These are phyloP conservation scores for Candida railenensis DNA, from an alignment of 805 yeast species.

Conservation along the genomic window DNA sequence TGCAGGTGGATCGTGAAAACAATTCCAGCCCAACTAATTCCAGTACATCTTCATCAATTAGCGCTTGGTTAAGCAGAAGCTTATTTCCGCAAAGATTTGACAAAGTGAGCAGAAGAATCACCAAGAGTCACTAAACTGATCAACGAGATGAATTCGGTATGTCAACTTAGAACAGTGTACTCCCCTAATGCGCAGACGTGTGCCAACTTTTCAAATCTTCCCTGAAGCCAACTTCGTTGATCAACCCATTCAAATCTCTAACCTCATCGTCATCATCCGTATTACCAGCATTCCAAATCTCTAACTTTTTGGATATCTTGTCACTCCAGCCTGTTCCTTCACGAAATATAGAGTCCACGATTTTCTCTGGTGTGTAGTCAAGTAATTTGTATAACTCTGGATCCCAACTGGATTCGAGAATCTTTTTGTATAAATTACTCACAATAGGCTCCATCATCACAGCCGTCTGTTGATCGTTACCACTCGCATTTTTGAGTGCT, in stretches of 20 bases:
- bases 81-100: neutral
- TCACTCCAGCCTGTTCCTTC: slow-evolving; percentile 47
- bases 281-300: slow-evolving; percentile 3
- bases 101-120: neutral
- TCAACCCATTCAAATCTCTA: slow-evolving; percentile 34
- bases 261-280: slow-evolving; percentile 21
- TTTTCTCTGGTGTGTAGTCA: slow-evolving; percentile 65
- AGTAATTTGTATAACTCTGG: slow-evolving; percentile 40
- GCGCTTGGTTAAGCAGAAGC: neutral
- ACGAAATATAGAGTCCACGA: slow-evolving; percentile 71
- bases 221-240: slow-evolving; percentile 35
- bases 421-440: slow-evolving; percentile 48
- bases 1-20: neutral
- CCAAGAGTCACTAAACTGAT: neutral
- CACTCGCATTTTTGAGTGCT: neutral
- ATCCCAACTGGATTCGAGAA: slow-evolving; percentile 65
- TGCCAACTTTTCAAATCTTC: slow-evolving; percentile 39
- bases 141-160: no score
- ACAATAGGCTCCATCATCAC: slow-evolving; percentile 50
- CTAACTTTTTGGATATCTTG: slow-evolving; percentile 3
- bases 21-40: neutral
- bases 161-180: no score
- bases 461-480: neutral
- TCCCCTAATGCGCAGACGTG: neutral
- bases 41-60: neutral